phyloP scores from a whole-genome alignment of 305 asterid genomes.

The Solanum hybrid region DNA sequence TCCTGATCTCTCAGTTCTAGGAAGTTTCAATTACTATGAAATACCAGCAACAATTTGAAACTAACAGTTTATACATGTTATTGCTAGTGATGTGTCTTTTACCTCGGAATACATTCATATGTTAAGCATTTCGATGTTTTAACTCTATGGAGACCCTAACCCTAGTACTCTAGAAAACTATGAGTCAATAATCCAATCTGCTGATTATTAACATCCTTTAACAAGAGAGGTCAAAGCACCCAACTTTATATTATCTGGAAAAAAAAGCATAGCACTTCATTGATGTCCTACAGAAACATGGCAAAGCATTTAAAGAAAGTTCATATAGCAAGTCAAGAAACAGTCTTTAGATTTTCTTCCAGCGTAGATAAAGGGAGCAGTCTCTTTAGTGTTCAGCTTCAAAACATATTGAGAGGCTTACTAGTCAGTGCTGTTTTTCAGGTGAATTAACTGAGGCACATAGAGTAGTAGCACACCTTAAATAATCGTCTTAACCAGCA shows the following conservation, averaged over 20 bases:
- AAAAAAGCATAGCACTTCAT: neutral
- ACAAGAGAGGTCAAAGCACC: neutral
- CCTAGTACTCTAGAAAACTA: neutral
- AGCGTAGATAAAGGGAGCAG: neutral
- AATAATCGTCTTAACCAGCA: neutral
- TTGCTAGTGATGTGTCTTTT: neutral
- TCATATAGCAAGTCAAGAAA: neutral
- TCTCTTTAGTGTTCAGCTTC: neutral
- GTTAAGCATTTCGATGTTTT: neutral
- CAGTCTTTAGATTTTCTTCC: neutral
- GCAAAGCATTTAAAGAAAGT: neutral
- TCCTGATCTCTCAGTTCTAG: neutral
- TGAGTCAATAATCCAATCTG: neutral
- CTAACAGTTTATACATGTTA: neutral
- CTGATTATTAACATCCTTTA: neutral
- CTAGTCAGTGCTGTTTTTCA: neutral
- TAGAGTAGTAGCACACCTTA: neutral
- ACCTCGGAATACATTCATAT: neutral
- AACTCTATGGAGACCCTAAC: neutral
- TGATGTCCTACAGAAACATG: neutral
- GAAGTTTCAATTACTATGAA: neutral
- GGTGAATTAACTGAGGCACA: neutral
- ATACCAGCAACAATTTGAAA: neutral
- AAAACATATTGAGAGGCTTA: neutral
- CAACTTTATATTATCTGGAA: neutral